Base-by-base conservation (phyloP, 768 basidiomycete genomes). In the Hemileccinum impolitum region DNA sequence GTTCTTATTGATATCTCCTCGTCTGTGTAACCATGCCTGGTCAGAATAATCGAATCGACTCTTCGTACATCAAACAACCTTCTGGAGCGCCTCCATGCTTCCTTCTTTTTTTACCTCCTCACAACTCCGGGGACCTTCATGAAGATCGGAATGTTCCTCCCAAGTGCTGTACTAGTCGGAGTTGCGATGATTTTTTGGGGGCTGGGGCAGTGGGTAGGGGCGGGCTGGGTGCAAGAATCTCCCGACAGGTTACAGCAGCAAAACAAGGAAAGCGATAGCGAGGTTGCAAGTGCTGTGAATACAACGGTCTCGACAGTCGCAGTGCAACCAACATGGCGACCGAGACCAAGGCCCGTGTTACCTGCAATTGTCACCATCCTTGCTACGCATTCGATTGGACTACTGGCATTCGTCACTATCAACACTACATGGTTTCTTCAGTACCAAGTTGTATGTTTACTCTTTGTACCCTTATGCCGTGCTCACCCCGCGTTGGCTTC, bases 41-140 rank as follows among this genome's bases (percentile, higher is more conserved):
- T 21, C 51, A 94, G 93, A 38, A 77, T 86, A 39, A 63, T 94
- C 32, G 96, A 99, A 70, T 93, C 92, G 1, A 84, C 88, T 13
- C 75, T 96, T 28, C 81, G 94, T 50, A 90, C 94, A 13, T 81
- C 84, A 63, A 97, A 96, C 69, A 99, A 99, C 63, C 78, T 98
- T 6, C 77, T 97, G 17, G 96, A 99, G 63, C 84, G 96, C 14
- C 81, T 98, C 18, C 96, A 99, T 65, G 94, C 94, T 2, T 98
- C 95, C 0, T 94, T 95, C 70, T 97, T 98, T 74, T 94, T 98
- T 72, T 98, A 94, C 70, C 75, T 98, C 52, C 58, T 70, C 18
- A 63, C 67, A 12, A 69, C 72, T 34, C 75, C 82, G 1, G 72
- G 69, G 6, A 77, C 75, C 2, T 96, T 95, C 70, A 78, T 92